Evolutionary conservation across 2,329 filamentous ascomycete genomes (phyloP), one percentile per base, ranked within the genome.

Genomic region (Xylaria sp.): DNA sequence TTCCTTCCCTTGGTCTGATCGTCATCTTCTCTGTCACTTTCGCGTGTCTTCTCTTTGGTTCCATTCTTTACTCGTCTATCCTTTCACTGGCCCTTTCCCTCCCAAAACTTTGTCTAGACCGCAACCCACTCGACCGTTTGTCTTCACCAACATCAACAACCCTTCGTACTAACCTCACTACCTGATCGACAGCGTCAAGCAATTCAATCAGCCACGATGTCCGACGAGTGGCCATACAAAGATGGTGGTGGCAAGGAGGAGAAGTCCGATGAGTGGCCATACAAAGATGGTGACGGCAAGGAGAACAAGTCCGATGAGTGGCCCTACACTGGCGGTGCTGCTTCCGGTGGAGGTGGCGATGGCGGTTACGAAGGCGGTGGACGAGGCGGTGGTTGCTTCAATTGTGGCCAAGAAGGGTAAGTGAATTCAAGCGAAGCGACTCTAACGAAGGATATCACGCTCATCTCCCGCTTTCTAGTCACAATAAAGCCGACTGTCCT

Each of bases 401-500:
- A 86, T 72, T 87, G 84, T 63, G 81, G 82, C 55, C 72, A 85
- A 65, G 66, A 74, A 37, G 82, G 78, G 78, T 78, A 70, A 66
- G 74, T 69, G 30, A 50, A 58, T 11, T 13, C 10, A 30, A 3
- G 35, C 56, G 39, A 30, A 30, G 23, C 23, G 23, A 30, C 56
- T 48, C 19, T 44, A 42, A 51, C 30, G 4, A 54, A 44, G 23
- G 23, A 65, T 60, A 18, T 54, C 61, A 58, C 59, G 63, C 67
- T 62, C 68, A 54, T 44, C 30, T 11, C 16, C 16, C 18, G 10
- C 42, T 39, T 35, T 46, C 11, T 57, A 81, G 85, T 11, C 86
- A 89, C 76, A 83, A 77, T 72, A 87, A 85, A 72, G 73, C 78
- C 1, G 85, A 88, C 6, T 88, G 86, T 67, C 67, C 82, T 16